Conservation (phyloP, 164 flowering plant species). For the Litsea cubeba region DNA sequence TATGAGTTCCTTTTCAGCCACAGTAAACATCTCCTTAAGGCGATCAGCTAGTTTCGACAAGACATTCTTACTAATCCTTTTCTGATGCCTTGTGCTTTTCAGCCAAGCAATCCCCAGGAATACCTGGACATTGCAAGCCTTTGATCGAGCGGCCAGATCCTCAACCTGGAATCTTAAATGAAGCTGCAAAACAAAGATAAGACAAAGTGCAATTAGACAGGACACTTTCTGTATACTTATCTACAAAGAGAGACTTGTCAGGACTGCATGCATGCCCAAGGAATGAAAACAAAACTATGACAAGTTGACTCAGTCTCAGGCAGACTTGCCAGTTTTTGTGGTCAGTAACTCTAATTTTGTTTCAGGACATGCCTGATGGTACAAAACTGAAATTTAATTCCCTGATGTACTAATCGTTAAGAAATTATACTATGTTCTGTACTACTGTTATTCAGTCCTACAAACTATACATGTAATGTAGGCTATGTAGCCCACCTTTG, state of each 20-base stretch:
- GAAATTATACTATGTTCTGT: no score
- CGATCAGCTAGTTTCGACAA: conserved; percentile 57
- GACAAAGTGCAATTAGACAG: neutral
- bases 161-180: conserved; percentile 78
- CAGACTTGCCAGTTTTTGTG: no score
- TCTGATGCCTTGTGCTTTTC: conserved; percentile 74
- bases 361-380: no score
- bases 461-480: no score
- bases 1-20: conserved; percentile 58
- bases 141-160: conserved; percentile 51
- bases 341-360: no score
- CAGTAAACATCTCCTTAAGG: conserved; percentile 48
- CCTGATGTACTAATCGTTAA: no score
- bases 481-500: no score
- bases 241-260: neutral
- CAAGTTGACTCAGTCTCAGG: no score
- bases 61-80: conserved; percentile 69
- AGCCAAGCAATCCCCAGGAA: conserved; percentile 77
- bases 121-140: conserved; percentile 53
- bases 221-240: neutral
- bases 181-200: conserved; percentile 52
- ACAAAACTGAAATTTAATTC: no score
- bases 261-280: neutral
- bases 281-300: neutral
- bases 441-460: no score